Percentiles rank a stretch among this genome's conserved stretches.
Evolutionary conservation across 2,329 filamentous ascomycete species (phyloP).

Genomic region (Emmonsia crescens): DNA sequence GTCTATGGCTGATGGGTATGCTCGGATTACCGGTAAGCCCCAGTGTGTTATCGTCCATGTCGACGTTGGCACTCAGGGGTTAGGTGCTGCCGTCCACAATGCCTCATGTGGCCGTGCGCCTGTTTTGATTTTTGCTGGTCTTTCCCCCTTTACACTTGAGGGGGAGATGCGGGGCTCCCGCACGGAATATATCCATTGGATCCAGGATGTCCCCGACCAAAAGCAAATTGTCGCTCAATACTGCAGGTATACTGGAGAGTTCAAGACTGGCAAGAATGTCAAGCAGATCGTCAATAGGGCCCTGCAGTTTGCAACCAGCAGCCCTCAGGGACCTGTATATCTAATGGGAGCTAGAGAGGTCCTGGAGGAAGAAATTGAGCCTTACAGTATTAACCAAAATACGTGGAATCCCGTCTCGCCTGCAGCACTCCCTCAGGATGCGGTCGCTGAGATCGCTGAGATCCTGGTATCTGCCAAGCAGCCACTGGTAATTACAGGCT

Average conservation of each 20-base stretch:
- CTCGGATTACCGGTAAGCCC: slow-evolving; percentile 58
- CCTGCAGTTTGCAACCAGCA: slow-evolving; percentile 66
- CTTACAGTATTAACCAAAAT: slow-evolving; percentile 56
- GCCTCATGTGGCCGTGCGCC: slow-evolving; percentile 63
- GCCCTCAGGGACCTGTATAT: slow-evolving; percentile 71
- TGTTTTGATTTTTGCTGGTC: slow-evolving; percentile 65
- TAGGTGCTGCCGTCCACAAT: slow-evolving; percentile 70
- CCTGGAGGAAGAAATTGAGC: slow-evolving; percentile 73
- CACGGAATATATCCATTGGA: slow-evolving; percentile 80
- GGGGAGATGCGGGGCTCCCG: slow-evolving; percentile 67
- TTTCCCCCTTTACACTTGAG: slow-evolving; percentile 66
- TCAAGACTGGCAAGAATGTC: slow-evolving; percentile 73
- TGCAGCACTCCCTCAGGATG: slow-evolving; percentile 46
- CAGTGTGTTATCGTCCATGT: slow-evolving; percentile 73
- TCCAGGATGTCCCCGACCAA: slow-evolving; percentile 74
- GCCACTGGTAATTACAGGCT: slow-evolving; percentile 42
- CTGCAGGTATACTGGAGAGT: slow-evolving; percentile 70
- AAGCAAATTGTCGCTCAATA: slow-evolving; percentile 74
- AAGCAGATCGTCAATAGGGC: slow-evolving; percentile 85
- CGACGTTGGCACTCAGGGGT: slow-evolving; percentile 69
- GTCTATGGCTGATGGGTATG: slow-evolving; percentile 75
- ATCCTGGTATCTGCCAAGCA: slow-evolving; percentile 38
- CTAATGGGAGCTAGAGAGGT: slow-evolving; percentile 67
- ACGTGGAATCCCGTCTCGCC: slow-evolving; percentile 63
- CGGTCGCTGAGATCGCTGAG: slow-evolving; percentile 33